These are phyloP conservation scores for Sporisorium graminicola DNA, from an alignment of 1,284 basidiomycete species.

Conservation along the genomic window DNA sequence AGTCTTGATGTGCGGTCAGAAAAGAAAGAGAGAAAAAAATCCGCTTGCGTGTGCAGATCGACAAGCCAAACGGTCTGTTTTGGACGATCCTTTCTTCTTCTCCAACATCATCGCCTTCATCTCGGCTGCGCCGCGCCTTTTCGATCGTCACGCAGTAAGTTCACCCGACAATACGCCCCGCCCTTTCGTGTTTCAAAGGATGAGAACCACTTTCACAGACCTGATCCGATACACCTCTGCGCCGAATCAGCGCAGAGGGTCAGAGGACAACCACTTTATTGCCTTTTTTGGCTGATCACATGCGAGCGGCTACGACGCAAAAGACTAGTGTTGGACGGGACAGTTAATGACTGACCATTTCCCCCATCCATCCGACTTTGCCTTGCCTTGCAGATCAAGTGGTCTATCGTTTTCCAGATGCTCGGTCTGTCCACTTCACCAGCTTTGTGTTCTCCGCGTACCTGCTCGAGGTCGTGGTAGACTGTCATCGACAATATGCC, in stretches of 20 bases:
- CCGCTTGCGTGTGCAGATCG: neutral
- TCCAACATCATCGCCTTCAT: constrained; percentile 11
- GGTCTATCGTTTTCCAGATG: constrained; percentile 21
- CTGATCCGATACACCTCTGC: constrained; percentile 52
- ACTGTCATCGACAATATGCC: constrained; percentile 16
- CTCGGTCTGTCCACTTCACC: constrained; percentile 10
- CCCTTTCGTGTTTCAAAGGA: constrained; percentile 30
- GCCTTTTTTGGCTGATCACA: constrained; percentile 52
- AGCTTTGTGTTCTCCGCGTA: constrained; percentile 32
- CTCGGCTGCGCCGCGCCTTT: constrained; percentile 1
- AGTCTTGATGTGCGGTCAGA: constrained; percentile 5
- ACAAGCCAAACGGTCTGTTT: neutral
- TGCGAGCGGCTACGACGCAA: constrained; percentile 5
- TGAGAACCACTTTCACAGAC: constrained; percentile 56
- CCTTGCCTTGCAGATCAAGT: constrained; percentile 8
- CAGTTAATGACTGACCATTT: constrained; percentile 8
- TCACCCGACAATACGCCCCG: neutral
- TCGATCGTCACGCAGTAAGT: constrained; percentile 19
- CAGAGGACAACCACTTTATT: constrained; percentile 56
- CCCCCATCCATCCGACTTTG: neutral
- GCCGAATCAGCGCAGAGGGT: constrained; percentile 50
- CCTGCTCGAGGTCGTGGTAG: constrained; percentile 50
- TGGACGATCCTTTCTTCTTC: neutral
- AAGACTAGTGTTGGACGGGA: neutral
- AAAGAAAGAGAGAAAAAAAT: constrained; percentile 10